Conservation (phyloP, 1,284 basidiomycete genomes). For the Cryptococcus amylolentus region DNA sequence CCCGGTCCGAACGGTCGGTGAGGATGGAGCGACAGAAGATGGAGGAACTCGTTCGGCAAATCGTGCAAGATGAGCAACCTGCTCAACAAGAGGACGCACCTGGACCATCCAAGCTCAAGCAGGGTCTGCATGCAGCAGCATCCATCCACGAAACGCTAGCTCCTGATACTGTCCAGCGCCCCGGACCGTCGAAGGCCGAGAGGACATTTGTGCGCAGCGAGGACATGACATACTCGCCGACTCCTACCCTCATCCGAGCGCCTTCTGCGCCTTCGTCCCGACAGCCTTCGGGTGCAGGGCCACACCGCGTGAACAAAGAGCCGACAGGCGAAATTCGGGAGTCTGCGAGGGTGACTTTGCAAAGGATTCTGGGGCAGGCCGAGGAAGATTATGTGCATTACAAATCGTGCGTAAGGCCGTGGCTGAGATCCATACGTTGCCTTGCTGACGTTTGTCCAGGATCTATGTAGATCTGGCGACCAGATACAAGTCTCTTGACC, state of each 20-base stretch:
- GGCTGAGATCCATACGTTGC: background rate
- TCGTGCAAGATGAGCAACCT: slow-evolving; percentile 15
- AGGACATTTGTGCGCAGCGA: background rate
- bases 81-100: background rate
- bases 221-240: background rate
- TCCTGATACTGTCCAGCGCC: slow-evolving; percentile 19
- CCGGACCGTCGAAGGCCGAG: background rate
- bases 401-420: slow-evolving; percentile 61
- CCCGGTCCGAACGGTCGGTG: slow-evolving; percentile 22
- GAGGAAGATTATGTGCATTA: slow-evolving; percentile 89
- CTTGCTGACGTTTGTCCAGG: slow-evolving; percentile 51
- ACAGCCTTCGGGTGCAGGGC: too few relatives aligned
- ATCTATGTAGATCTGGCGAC: slow-evolving; percentile 83
- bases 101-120: slow-evolving; percentile 32
- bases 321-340: too few relatives aligned
- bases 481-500: slow-evolving; percentile 81
- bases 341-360: slow-evolving; percentile 29
- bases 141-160: slow-evolving; percentile 17
- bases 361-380: slow-evolving; percentile 69
- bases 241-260: background rate
- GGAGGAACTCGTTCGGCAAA: slow-evolving; percentile 24
- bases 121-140: slow-evolving; percentile 38
- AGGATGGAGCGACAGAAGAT: slow-evolving; percentile 29
- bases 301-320: too few relatives aligned
- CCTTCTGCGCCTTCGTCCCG: background rate